Base-by-base conservation (phyloP, 176 grass and related monocot genomes). In the Cenchrus americanus region DNA sequence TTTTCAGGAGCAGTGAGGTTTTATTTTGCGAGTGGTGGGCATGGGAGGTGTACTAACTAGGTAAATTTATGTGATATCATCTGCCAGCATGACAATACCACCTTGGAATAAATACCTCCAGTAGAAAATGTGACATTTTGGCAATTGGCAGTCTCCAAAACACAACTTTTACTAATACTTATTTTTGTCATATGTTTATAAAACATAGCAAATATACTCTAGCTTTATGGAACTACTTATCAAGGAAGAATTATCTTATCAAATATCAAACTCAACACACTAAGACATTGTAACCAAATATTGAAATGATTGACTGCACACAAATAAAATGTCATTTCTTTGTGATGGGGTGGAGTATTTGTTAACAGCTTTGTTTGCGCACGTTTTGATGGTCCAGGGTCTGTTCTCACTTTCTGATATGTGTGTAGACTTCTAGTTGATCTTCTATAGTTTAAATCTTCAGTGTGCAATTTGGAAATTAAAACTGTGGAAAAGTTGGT, bases 341-440 rank as follows among this genome's bases (percentile, higher is more conserved):
- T 22, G 43, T 47, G 68, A 48, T 11, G 22, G 21, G 4, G 30
- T 14, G 23, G 13, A 26, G 34, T n/a, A 66, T 30, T 63, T 71
- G 48, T 52, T 32, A 52, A 32, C 17, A 15, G 48, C 48, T 73
- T 73, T 73, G 9, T 78, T 24, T 44, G 55, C 21, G 15, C 3
- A 43, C 7, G 7, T 47, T 73, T 37, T 74, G 8, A 37, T 63
- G 62, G 14, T 26, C 30, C 14, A 1, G 7, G 57, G 57, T n/a
- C 46, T 7, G 23, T 43, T 49, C 49, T 32, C 0, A 2, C 4
- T 53, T 27, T 30, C 12, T 4, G 0, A 19, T 49, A 1, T 26
- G 43, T 30, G 15, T 78, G 3, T 64, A 21, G 15, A 14, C 43
- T 78, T 78, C 14, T 78, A 47, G 59, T 49, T 78, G 43, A 78